Evolutionary conservation across 768 basidiomycete species (phyloP), one percentile per base, ranked within the genome.

Genomic region (Russula earlei): DNA sequence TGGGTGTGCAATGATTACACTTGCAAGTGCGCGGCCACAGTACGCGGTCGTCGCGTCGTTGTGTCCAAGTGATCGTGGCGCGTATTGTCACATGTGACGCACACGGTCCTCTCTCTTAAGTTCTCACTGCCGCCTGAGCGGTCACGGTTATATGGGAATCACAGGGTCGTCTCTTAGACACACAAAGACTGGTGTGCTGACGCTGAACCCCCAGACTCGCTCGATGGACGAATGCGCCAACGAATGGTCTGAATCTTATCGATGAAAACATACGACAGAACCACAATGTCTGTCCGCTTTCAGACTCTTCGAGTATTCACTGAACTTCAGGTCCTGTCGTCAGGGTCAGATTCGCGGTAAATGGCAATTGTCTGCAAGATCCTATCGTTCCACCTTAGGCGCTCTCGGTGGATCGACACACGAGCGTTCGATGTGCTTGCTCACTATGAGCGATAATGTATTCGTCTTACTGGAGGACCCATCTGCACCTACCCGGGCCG

Each of bases 181-280:
- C 22, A 15, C 24, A 22, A 19, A 15, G 29, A 20, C 17, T 29
- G 14, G 19, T n/a, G 22, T 37, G 24, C 54, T 53, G 27, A 46
- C 15, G 14, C 3, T 12, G 22, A 25, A 22, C 7, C 36, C 2
- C 6, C 24, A 89, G 87, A 44, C 71, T 91, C 50, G 88, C 85
- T 41, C 78, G 88, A 61, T 89, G 87, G 88, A 77, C 83, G 27
- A 88, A 90, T 69, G 84, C 87, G n/a, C 87, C 88, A 4, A 75
- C 82, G 11, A 77, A 79, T 52, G 85, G 86, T 27, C 68, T 90
- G 20, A 77, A 83, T 49, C 75, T 84, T 47, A 82, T 90, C 34
- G 70, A 74, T 58, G 78, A 85, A 42, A 89, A 89, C 61, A 82
- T 91, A 43, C 56, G 73, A 2, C 72, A 75, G 36, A 90, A 90